Evolutionary conservation across 31 red algal species (phyloP), one percentile per base, ranked within the genome.

Genomic region (Bonnemaisonia californica): DNA sequence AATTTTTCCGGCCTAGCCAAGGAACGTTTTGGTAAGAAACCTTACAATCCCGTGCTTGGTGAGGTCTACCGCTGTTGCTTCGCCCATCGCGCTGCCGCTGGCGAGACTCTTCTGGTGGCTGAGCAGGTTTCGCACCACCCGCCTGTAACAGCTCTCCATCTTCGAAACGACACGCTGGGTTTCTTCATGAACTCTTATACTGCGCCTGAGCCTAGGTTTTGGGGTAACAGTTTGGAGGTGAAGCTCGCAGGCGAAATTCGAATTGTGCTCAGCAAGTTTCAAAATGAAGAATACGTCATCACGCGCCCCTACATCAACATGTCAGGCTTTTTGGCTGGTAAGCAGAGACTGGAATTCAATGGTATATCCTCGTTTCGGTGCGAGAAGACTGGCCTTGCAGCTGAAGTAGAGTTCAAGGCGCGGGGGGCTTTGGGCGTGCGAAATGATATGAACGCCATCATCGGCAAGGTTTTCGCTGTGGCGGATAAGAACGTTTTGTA

Each of bases 41-140:
- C 95, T 19, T 98, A 94, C 69, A 98, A 98, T 74, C 95, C 95
- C 5, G 86, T 98, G 2, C 45, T 98, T 26, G 95, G 95, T 3
- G 95, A 98, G 82, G 86, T 89, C 39, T 98, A 91, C 65, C 82
- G 82, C 41, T 94, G 91, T 51, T 79, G 69, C 54, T 98, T 98
- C 62, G 51, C 54, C 28, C 95, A 98, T 64, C 75, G 75, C 32
- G 88, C 79, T 65, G 75, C 62, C 24, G 85, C 48, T 32, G 89
- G 91, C 48, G 74, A 83, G 35, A 88, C 86, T 1, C 39, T 86
- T 8, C 72, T 94, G 41, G 83, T 98, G 18, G 79, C 86, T 2
- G 95, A 98, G 54, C 95, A 98, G 79, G 95, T 98, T 11, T 98
- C 91, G 34, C 95, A 98, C 62, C 95, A 98, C 76, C 95, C 95